Evolutionary conservation across 805 yeast genomes (phyloP).

Genomic region (Saturnispora mendoncae): DNA sequence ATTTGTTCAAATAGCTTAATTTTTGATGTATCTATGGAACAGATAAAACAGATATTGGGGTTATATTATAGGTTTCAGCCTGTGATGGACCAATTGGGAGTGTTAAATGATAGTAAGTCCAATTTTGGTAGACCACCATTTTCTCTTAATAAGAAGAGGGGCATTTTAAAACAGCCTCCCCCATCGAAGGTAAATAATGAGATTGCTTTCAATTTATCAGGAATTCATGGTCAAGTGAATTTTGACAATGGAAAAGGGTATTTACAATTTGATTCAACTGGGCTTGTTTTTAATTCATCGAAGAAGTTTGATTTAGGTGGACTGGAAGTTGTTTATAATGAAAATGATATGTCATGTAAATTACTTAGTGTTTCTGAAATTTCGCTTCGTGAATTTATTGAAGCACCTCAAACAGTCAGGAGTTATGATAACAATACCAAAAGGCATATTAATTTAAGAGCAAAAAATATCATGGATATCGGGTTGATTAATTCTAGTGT

Average conservation of each 20-base stretch:
- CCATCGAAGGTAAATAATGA: neutral
- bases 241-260: slow-evolving; percentile 1
- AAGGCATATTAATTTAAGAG: slow-evolving; percentile 6
- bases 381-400: neutral
- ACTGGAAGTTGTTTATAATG: neutral
- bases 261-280: neutral
- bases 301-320: slow-evolving; percentile 4
- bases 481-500: slow-evolving; percentile 9
- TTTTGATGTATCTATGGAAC: slow-evolving; percentile 16
- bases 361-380: slow-evolving; percentile 19
- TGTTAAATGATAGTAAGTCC: no score
- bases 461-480: slow-evolving; percentile 9
- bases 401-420: slow-evolving; percentile 12
- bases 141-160: neutral
- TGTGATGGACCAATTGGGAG: no score
- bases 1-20: slow-evolving; percentile 37
- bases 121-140: no score
- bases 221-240: slow-evolving; percentile 1
- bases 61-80: slow-evolving; percentile 15
- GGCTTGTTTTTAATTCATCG: slow-evolving; percentile 1
- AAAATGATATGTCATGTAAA: neutral
- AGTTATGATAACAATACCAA: slow-evolving; percentile 22
- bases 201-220: neutral
- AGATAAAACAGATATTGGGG: slow-evolving; percentile 6
- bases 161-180: neutral